Conservation (phyloP, 2,329 filamentous ascomycete genomes). For the Apiospora saccharicola region DNA sequence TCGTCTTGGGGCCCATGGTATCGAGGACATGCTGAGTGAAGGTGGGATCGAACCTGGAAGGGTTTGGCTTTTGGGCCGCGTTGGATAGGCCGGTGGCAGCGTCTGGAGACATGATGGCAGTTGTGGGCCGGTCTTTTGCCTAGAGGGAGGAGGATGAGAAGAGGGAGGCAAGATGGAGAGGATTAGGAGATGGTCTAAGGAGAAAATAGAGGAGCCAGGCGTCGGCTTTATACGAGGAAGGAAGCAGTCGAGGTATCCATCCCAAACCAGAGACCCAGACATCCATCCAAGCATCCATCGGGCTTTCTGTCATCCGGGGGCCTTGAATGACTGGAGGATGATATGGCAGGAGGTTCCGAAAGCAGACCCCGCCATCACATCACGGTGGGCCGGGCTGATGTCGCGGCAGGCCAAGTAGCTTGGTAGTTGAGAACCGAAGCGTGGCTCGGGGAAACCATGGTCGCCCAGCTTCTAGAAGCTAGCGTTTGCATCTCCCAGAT, state of each 20-base stretch:
- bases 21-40: constrained; percentile 80
- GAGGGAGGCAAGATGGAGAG: background rate
- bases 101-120: constrained; percentile 33
- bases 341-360: constrained; percentile 24
- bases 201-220: background rate
- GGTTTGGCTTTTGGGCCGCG: constrained; percentile 37
- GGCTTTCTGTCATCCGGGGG: background rate
- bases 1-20: constrained; percentile 74
- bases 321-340: constrained; percentile 14
- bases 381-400: constrained; percentile 37
- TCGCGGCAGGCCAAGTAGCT: constrained; percentile 33
- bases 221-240: background rate
- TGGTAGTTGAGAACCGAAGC: background rate
- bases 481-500: background rate
- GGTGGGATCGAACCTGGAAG: constrained; percentile 71
- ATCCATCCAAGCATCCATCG: background rate
- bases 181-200: background rate
- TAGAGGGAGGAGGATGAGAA: constrained; percentile 15
- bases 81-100: constrained; percentile 39
- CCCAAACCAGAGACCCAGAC: background rate
- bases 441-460: constrained; percentile 14
- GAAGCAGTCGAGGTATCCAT: constrained; percentile 15
- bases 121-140: background rate
- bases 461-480: background rate
- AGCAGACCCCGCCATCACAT: constrained; percentile 37